Conservation (phyloP, 75 land plant genomes). For the Isoetes taiwanensis region DNA sequence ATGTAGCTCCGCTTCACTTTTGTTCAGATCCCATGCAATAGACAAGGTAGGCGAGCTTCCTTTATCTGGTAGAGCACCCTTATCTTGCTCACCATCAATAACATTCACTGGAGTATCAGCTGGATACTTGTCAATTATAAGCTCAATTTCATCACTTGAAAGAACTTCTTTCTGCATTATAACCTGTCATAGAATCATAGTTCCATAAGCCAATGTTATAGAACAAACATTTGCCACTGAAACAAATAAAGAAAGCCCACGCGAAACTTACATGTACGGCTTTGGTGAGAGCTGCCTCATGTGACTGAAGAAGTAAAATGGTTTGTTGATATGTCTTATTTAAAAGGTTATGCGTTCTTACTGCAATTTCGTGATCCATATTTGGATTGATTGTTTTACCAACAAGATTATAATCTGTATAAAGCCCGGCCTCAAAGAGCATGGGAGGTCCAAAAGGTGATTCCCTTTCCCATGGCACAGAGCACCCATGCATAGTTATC, state of each 20-base stretch:
- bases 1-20: too few relatives aligned
- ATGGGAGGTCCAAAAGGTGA: slow-evolving; percentile 54
- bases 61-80: slow-evolving; percentile 61
- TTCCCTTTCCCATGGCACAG: slow-evolving; percentile 47
- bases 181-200: too few relatives aligned
- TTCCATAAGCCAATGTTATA: background rate
- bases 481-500: slow-evolving; percentile 69
- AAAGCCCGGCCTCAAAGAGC: slow-evolving; percentile 79
- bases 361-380: slow-evolving; percentile 50
- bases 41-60: too few relatives aligned
- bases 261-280: slow-evolving; percentile 41
- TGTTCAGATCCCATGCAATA: too few relatives aligned
- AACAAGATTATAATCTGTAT: slow-evolving; percentile 52
- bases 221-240: background rate
- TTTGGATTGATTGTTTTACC: slow-evolving; percentile 45
- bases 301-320: slow-evolving; percentile 35
- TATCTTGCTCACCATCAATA: slow-evolving; percentile 61
- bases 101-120: slow-evolving; percentile 40
- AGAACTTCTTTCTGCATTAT: slow-evolving; percentile 57
- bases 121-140: slow-evolving; percentile 65
- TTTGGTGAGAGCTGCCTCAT: slow-evolving; percentile 78
- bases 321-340: slow-evolving; percentile 43
- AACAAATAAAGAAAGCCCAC: background rate
- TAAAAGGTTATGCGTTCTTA: slow-evolving; percentile 40
- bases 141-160: slow-evolving; percentile 68